These are phyloP conservation scores for Dissophora ornata DNA, from an alignment of 192 early-diverging fungal genomes.

Conservation along the genomic window DNA sequence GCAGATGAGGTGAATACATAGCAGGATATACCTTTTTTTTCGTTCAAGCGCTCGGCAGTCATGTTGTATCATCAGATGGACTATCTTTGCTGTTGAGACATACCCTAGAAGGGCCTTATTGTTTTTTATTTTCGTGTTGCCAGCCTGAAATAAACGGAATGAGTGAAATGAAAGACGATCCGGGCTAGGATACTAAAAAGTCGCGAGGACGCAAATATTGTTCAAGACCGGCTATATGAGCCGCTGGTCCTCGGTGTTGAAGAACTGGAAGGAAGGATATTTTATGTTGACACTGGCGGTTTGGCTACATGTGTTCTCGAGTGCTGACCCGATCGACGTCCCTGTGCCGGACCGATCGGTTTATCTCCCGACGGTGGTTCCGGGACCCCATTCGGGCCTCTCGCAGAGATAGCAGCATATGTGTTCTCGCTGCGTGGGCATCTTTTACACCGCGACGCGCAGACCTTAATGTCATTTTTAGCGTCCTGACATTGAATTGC, in stretches of 20 bases:
- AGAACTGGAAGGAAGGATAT: constrained; percentile 55
- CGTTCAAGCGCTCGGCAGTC: too few species aligned
- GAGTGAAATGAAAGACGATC: constrained; percentile 51
- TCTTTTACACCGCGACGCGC: constrained; percentile 41
- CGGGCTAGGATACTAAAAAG: constrained; percentile 56
- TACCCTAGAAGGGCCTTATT: too few species aligned
- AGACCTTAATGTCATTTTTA: constrained; percentile 41
- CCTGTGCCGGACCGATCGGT: constrained; percentile 55
- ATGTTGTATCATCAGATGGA: too few species aligned
- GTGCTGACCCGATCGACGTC: constrained; percentile 19
- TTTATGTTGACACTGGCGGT: constrained; percentile 59
- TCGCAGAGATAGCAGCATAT: constrained; percentile 36
- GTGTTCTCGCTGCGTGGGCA: constrained; percentile 47
- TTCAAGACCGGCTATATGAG: constrained; percentile 54
- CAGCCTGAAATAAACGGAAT: too few species aligned
- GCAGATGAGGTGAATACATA: too few species aligned
- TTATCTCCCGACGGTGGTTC: constrained; percentile 48
- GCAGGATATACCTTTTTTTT: too few species aligned
- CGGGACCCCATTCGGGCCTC: constrained; percentile 36
- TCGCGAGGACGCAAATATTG: constrained; percentile 44
- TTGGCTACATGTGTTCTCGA: constrained; percentile 58
- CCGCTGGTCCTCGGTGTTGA: constrained; percentile 54
- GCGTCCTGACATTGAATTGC: too few species aligned
- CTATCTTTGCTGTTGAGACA: too few species aligned
- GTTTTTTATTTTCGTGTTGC: too few species aligned